Conservation (phyloP, 176 grass and related monocot species). For the Carex cristatella region DNA sequence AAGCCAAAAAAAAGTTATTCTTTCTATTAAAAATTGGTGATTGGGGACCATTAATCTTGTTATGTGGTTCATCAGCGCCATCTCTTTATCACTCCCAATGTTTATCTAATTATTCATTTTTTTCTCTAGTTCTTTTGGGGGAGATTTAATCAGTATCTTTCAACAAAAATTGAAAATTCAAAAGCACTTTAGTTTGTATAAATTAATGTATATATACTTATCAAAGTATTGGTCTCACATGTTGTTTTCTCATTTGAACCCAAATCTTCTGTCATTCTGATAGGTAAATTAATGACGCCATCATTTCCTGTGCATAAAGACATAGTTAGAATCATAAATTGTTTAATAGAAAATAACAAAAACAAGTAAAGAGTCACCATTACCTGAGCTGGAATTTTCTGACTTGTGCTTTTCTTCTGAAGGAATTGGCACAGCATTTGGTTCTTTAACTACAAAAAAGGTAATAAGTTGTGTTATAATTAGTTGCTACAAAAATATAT, state of each 20-base stretch:
- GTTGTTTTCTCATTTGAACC: constrained; percentile 1
- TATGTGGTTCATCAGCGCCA: not conserved
- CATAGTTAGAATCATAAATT: not conserved
- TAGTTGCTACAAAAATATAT: not conserved
- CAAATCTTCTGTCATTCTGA: constrained; percentile 6
- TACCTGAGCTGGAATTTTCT: constrained; percentile 13
- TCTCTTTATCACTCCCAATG: not conserved
- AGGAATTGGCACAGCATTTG: not conserved
- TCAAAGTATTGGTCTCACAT: not conserved
- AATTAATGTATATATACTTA: not conserved
- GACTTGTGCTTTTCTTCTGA: constrained; percentile 17
- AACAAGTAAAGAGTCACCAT: not conserved
- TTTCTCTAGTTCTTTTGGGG: not conserved
- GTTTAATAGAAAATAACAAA: not conserved
- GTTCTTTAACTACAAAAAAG: constrained; percentile 9
- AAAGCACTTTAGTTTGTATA: not conserved
- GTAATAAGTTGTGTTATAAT: not conserved
- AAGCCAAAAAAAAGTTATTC: not conserved
- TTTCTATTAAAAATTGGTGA: not conserved
- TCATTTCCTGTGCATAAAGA: not conserved
- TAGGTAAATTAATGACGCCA: not conserved
- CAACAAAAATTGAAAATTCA: not conserved
- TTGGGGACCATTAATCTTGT: not conserved
- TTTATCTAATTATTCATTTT: not conserved
- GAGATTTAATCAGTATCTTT: not conserved